phyloP scores from a whole-genome alignment of 148 eudicot species.

The Fagopyrum tataricum region DNA sequence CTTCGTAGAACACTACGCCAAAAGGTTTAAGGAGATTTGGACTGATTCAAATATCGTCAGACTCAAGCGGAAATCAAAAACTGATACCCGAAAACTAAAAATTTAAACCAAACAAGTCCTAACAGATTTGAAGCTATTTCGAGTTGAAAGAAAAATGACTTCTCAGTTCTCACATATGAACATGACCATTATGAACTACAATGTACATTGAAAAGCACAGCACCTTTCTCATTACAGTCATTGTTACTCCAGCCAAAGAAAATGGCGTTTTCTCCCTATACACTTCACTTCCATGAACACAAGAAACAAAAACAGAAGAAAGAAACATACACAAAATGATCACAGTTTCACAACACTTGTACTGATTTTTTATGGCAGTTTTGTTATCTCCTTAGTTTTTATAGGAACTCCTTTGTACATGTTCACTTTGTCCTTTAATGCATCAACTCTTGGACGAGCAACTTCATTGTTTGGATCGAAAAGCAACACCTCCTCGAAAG shows the following conservation, averaged over 20 bases:
- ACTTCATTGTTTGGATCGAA: slow-evolving; percentile 91
- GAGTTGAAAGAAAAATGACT: background rate
- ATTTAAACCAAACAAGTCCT: too few species aligned
- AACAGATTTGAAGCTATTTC: background rate
- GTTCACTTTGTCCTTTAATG: slow-evolving; percentile 50
- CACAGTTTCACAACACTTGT: background rate
- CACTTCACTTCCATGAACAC: slow-evolving; percentile 6
- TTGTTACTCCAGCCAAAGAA: background rate
- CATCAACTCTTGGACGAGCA: slow-evolving; percentile 79
- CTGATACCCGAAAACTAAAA: too few species aligned
- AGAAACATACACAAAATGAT: background rate
- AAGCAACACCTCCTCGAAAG: slow-evolving; percentile 83
- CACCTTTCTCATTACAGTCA: background rate
- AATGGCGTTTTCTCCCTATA: slow-evolving; percentile 6
- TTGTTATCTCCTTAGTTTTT: slow-evolving; percentile 41
- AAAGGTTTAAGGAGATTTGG: too few species aligned
- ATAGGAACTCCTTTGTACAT: slow-evolving; percentile 83
- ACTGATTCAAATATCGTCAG: too few species aligned
- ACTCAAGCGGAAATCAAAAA: too few species aligned
- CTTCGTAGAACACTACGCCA: too few species aligned
- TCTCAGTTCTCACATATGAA: background rate
- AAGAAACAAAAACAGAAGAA: background rate
- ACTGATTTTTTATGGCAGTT: slow-evolving; percentile 7
- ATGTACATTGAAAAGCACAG: background rate
- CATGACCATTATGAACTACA: background rate